These are phyloP conservation scores for Xerocomellus dryophilus DNA, from an alignment of 768 basidiomycete species.

Conservation along the genomic window DNA sequence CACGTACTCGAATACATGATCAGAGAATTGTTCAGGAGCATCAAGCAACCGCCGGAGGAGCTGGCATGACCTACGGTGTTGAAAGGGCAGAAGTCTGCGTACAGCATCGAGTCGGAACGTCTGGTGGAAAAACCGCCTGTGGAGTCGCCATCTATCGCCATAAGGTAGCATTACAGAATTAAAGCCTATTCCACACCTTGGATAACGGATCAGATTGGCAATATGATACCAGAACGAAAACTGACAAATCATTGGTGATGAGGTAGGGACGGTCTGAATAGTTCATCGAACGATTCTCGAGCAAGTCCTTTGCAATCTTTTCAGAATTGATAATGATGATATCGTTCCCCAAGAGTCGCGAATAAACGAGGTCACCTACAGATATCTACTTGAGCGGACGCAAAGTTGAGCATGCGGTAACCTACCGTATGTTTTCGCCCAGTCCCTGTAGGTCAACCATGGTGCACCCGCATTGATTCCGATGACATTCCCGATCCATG, in stretches of 20 bases:
- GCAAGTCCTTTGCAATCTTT: conserved; percentile 41
- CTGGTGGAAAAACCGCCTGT: conserved; percentile 15
- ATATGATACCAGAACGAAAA: background rate
- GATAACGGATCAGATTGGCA: background rate
- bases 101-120: conserved; percentile 14
- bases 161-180: conserved; percentile 11
- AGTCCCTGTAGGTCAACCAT: conserved; percentile 36
- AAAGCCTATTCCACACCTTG: conserved; percentile 8
- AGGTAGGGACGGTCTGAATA: conserved; percentile 48
- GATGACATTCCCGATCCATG: conserved; percentile 36
- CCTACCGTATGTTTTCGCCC: conserved; percentile 23
- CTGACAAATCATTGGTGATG: conserved; percentile 8
- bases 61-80: conserved; percentile 23
- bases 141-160: background rate
- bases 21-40: conserved; percentile 28
- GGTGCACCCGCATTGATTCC: conserved; percentile 30
- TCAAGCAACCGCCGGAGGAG: conserved; percentile 32
- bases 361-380: conserved; percentile 43
- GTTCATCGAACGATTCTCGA: conserved; percentile 42
- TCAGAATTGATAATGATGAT: conserved; percentile 44
- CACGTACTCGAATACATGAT: conserved; percentile 24
- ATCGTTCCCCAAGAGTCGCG: conserved; percentile 43
- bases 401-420: background rate
- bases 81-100: conserved; percentile 22
- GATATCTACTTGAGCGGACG: background rate